These are phyloP conservation scores for Wallacemonas sp. DNA, from an alignment of 208 protist genomes.

Conservation along the genomic window DNA sequence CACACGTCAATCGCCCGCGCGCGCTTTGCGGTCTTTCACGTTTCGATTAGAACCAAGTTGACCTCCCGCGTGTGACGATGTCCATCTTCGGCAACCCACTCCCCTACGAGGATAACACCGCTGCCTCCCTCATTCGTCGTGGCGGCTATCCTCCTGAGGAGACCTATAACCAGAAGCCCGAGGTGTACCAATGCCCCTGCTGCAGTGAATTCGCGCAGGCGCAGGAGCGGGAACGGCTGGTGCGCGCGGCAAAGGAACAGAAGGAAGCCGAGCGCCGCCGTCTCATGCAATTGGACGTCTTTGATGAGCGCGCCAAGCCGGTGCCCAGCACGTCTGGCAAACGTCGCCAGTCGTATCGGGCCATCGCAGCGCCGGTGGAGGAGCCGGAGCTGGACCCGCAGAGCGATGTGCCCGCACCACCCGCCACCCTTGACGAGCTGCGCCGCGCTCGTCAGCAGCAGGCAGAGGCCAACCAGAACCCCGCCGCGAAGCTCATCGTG, in stretches of 20 bases:
- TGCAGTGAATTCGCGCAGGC: constrained; percentile 71
- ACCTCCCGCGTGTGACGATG: no score
- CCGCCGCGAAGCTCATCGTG: constrained; percentile 70
- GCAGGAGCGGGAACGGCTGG: constrained; percentile 60
- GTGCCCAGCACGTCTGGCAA: constrained; percentile 26
- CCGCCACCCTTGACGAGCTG: constrained; percentile 70
- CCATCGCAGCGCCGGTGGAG: constrained; percentile 43
- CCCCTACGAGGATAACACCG: constrained; percentile 89
- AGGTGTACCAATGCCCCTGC: constrained; percentile 82
- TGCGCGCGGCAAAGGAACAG: constrained; percentile 53
- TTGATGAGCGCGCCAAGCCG: constrained; percentile 83
- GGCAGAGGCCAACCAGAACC: constrained; percentile 39
- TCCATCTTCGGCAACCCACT: constrained; percentile 84
- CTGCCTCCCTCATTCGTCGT: constrained; percentile 82
- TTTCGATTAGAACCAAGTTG: no score
- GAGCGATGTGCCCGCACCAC: constrained; percentile 58
- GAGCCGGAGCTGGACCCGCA: constrained; percentile 26
- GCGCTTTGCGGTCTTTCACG: no score
- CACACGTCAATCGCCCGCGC: no score
- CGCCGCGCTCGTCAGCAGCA: constrained; percentile 26
- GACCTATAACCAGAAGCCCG: constrained; percentile 83
- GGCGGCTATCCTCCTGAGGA: constrained; percentile 73
- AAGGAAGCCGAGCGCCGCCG: constrained; percentile 68
- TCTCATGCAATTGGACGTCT: constrained; percentile 86
- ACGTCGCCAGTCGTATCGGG: constrained; percentile 42